Evolutionary conservation across 768 basidiomycete species (phyloP).

Genomic region (Serpula lacrymans): DNA sequence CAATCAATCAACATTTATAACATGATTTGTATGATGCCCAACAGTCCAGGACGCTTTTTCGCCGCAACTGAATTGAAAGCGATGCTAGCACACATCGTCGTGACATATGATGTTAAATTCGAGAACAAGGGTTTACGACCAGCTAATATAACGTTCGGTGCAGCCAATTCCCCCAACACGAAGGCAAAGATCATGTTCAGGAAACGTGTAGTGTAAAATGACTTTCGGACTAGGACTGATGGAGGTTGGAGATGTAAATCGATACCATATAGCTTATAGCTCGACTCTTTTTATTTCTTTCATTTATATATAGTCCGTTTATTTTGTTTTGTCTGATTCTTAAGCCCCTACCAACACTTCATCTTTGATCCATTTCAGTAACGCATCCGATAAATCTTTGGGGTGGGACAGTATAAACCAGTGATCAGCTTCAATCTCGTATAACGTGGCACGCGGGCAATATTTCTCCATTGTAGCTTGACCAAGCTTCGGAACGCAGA

Average conservation of each 20-base stretch:
- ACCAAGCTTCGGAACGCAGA: constrained; percentile 18
- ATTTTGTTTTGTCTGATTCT: too few relatives aligned
- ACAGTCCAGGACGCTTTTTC: constrained; percentile 40
- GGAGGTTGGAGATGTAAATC: too few relatives aligned
- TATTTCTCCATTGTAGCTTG: constrained; percentile 8
- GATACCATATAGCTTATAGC: too few relatives aligned
- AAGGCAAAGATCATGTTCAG: constrained; percentile 36
- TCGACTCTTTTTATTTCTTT: too few relatives aligned
- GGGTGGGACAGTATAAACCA: constrained; percentile 35
- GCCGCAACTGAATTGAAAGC: constrained; percentile 37
- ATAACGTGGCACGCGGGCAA: constrained; percentile 27
- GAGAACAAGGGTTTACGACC: constrained; percentile 35
- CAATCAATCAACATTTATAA: not conserved
- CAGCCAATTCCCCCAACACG: constrained; percentile 34
- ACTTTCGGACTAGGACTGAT: too few relatives aligned
- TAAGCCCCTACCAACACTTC: too few relatives aligned
- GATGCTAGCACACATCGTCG: constrained; percentile 32
- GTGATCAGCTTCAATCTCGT: constrained; percentile 37
- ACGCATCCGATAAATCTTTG: constrained; percentile 30
- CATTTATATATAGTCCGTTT: too few relatives aligned
- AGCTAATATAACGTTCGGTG: constrained; percentile 28
- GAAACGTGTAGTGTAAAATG: too few relatives aligned
- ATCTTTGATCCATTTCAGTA: constrained; percentile 23
- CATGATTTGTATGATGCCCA: not conserved
- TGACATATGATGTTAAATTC: constrained; percentile 42